Evolutionary conservation across 2,329 filamentous ascomycete genomes (phyloP), one percentile per base, ranked within the genome.

Genomic region (Tympanopsis confertula): DNA sequence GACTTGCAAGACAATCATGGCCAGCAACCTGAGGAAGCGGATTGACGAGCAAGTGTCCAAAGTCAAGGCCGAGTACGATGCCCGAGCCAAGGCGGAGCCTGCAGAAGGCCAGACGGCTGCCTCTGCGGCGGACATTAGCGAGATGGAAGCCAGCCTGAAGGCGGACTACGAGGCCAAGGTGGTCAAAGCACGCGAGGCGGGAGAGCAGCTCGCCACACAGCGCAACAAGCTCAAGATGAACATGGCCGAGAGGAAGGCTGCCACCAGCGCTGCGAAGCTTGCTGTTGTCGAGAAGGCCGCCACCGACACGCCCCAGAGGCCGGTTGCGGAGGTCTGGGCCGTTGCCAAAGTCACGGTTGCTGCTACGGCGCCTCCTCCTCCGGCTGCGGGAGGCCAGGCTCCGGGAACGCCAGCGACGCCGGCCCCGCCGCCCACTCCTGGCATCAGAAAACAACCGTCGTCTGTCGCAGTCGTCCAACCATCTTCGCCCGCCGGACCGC

Each of bases 321-420:
- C 87, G 1, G 86, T 96, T 3, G 74, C 66, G 7, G 87, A 95
- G 57, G 88, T 95, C 1, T 95, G 86, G 84, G 78, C 22, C n/a
- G n/a, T n/a, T n/a, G n/a, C n/a, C n/a, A n/a, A n/a, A n/a, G n/a
- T n/a, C n/a, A n/a, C n/a, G n/a, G n/a, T n/a, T n/a, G n/a, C n/a
- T n/a, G n/a, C n/a, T n/a, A n/a, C n/a, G n/a, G n/a, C n/a, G n/a
- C n/a, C n/a, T n/a, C n/a, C n/a, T n/a, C n/a, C n/a, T n/a, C n/a
- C n/a, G n/a, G n/a, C n/a, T n/a, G n/a, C n/a, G n/a, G n/a, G n/a
- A n/a, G n/a, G n/a, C n/a, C n/a, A n/a, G n/a, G n/a, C n/a, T n/a
- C n/a, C n/a, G n/a, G n/a, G n/a, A n/a, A n/a, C n/a, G n/a, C n/a
- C n/a, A n/a, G n/a, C n/a, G n/a, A n/a, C n/a, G n/a, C n/a, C n/a